These are phyloP conservation scores for Dipodascopsis uninucleata DNA, from an alignment of 805 yeast genomes.

Conservation along the genomic window DNA sequence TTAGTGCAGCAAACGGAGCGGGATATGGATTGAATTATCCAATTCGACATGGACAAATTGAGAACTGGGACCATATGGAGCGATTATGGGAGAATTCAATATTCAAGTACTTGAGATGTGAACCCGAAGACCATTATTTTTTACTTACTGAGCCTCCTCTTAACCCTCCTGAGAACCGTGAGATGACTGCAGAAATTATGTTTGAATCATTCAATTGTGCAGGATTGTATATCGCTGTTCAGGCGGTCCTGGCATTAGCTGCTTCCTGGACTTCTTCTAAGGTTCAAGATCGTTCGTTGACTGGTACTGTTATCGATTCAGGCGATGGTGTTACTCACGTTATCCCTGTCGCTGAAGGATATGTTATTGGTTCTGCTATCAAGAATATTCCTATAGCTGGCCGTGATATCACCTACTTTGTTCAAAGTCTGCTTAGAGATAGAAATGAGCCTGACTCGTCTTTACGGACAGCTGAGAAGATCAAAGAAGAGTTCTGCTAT, in stretches of 20 bases:
- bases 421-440: conserved; percentile 90
- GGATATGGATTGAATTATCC: conserved; percentile 86
- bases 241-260: conserved; percentile 96
- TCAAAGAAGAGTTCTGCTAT: conserved; percentile 93
- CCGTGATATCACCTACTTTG: conserved; percentile 90
- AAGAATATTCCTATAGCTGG: conserved; percentile 98
- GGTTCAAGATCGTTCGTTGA: conserved; percentile 88
- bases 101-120: conserved; percentile 93
- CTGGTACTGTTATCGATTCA: conserved; percentile 97
- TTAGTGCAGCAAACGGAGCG: conserved; percentile 86
- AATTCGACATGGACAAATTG: conserved; percentile 95
- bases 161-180: conserved; percentile 99
- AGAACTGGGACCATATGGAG: conserved; percentile 99
- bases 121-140: conserved; percentile 98
- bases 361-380: conserved; percentile 95
- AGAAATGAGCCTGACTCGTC: conserved; percentile 95
- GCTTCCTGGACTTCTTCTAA: conserved; percentile 98
- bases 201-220: conserved; percentile 98
- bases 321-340: conserved; percentile 99
- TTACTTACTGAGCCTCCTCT: conserved; percentile 96
- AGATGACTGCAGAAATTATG: conserved; percentile 97
- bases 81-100: conserved; percentile 97
- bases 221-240: conserved; percentile 96
- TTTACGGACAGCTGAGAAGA: conserved; percentile 91
- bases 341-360: conserved; percentile 96